phyloP scores from a whole-genome alignment of 805 yeast genomes.

The Myxozyma mucilagina region DNA sequence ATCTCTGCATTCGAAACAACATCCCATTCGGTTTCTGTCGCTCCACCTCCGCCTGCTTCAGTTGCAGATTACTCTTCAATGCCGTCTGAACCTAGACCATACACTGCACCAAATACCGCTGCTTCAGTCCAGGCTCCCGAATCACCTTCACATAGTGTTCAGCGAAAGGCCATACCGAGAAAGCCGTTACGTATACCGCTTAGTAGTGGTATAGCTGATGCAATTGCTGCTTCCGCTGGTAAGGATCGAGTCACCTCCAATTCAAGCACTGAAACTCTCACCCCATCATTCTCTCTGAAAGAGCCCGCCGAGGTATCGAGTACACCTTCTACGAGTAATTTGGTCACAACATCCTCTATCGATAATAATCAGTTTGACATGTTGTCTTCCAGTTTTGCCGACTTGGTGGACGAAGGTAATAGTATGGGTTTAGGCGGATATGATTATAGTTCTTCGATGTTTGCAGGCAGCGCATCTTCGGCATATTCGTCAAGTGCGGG shows the following conservation, averaged over 20 bases:
- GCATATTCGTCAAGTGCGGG: slow-evolving; percentile 21
- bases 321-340: not conserved
- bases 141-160: slow-evolving; percentile 1
- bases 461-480: slow-evolving; percentile 2
- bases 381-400: slow-evolving; percentile 19
- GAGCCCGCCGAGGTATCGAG: not conserved
- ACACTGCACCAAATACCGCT: slow-evolving; percentile 2
- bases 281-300: not conserved
- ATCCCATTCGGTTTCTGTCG: not conserved
- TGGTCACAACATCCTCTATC: not conserved
- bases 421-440: slow-evolving; percentile 26
- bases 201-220: not conserved
- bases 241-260: not conserved
- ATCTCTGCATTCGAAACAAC: too few species aligned
- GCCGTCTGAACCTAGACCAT: slow-evolving; percentile 15
- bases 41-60: slow-evolving; percentile 25
- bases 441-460: slow-evolving; percentile 2
- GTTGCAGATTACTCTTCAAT: slow-evolving; percentile 4
- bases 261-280: slow-evolving; percentile 1
- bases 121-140: not conserved
- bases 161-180: slow-evolving; percentile 3
- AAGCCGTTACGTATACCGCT: slow-evolving; percentile 16
- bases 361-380: slow-evolving; percentile 8
- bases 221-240: not conserved
- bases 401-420: slow-evolving; percentile 29